Evolutionary conservation across 805 yeast species (phyloP).

Genomic region (Kuraishia capsulata): DNA sequence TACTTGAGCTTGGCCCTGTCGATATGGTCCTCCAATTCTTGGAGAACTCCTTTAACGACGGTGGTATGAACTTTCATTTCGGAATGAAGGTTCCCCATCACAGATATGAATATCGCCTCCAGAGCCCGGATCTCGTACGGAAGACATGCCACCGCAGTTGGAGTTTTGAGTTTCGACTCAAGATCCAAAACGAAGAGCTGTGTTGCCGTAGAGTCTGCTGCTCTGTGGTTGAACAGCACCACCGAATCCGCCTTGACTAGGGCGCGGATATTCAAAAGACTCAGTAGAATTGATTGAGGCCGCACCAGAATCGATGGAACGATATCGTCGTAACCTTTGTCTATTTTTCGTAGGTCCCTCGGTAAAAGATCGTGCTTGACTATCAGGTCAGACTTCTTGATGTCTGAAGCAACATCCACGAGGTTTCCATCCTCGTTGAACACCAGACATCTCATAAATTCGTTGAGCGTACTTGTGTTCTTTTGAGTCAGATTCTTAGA

Average conservation of each 20-base stretch:
- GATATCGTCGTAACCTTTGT: conserved; percentile 35
- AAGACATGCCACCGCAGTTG: conserved; percentile 26
- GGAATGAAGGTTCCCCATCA: conserved; percentile 65
- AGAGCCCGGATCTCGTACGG: conserved; percentile 90
- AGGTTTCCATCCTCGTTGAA: conserved; percentile 36
- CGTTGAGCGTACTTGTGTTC: conserved; percentile 4
- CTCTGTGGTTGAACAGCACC: conserved; percentile 37
- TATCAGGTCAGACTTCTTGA: conserved; percentile 32
- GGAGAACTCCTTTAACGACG: conserved; percentile 62
- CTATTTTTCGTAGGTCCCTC: conserved; percentile 45
- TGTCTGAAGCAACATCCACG: conserved; percentile 34
- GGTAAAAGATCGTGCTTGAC: conserved; percentile 36
- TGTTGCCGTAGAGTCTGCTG: conserved; percentile 35
- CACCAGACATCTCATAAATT: conserved; percentile 32
- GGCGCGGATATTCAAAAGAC: conserved; percentile 40
- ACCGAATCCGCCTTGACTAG: conserved; percentile 43
- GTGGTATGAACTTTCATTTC: conserved; percentile 83
- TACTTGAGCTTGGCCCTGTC: conserved; percentile 73
- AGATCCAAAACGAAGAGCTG: conserved; percentile 33
- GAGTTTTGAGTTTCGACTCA: conserved; percentile 25
- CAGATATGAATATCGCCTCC: conserved; percentile 79
- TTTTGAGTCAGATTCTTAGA: conserved; percentile 17
- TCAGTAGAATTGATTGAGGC: conserved; percentile 35
- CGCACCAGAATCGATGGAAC: conserved; percentile 49
- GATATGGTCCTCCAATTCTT: conserved; percentile 73